phyloP scores from a whole-genome alignment of 352 stramenopile species.

The Globisporangium parvum region DNA sequence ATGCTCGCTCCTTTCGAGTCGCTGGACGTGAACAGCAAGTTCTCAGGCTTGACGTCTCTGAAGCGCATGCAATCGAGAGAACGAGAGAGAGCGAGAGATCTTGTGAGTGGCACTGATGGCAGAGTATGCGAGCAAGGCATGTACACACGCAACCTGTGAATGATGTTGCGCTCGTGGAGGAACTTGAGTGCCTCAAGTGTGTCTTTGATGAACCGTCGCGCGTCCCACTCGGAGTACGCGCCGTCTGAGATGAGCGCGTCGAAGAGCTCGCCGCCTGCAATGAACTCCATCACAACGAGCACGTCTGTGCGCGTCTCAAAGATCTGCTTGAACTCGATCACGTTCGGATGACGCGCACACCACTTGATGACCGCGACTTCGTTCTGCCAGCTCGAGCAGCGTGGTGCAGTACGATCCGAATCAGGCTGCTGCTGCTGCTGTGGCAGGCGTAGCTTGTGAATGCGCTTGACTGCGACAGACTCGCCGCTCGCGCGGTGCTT shows the following conservation, averaged over 20 bases:
- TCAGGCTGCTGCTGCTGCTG: conserved; percentile 3
- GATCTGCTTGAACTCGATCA: conserved; percentile 44
- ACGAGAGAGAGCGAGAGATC: not conserved
- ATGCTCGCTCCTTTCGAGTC: conserved; percentile 63
- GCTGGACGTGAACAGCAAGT: conserved; percentile 70
- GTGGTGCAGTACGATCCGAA: not conserved
- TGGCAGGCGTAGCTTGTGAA: conserved; percentile 30
- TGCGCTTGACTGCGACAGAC: conserved; percentile 53
- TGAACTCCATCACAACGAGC: conserved; percentile 57
- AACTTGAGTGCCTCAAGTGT: conserved; percentile 53
- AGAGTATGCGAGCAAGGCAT: conserved; percentile 15
- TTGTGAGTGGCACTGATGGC: not conserved
- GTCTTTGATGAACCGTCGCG: conserved; percentile 36
- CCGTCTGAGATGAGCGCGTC: conserved; percentile 63
- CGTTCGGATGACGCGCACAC: conserved; percentile 48
- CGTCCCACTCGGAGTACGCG: conserved; percentile 73
- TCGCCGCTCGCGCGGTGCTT: conserved; percentile 25
- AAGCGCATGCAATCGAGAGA: conserved; percentile 1
- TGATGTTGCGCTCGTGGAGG: conserved; percentile 65
- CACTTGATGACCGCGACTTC: conserved; percentile 42
- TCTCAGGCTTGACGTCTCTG: conserved; percentile 82
- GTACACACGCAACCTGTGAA: conserved; percentile 38
- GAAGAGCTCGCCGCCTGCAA: conserved; percentile 60
- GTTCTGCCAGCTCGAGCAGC: conserved; percentile 27
- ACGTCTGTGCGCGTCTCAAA: conserved; percentile 44